Base-by-base conservation (phyloP, 2,329 filamentous ascomycete species). In the Sporothrix variecibatus region DNA sequence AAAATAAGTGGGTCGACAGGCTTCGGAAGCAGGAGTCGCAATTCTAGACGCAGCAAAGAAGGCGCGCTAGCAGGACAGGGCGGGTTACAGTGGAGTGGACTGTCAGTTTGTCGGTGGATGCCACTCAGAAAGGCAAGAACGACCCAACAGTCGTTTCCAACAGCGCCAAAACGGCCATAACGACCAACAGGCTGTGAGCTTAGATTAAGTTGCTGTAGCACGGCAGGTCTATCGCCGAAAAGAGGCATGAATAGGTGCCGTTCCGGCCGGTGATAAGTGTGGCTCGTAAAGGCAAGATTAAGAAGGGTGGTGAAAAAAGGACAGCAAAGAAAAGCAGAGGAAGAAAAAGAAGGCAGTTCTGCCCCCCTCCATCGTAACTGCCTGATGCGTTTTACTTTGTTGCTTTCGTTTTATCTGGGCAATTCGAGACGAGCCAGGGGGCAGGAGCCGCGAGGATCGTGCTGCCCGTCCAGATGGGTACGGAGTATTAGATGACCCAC, bases 211-310 rank as follows among this genome's bases (percentile, higher is more conserved):
- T 12, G 62, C 7, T 53, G 43, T 26, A 60, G 49, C 15, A 23
- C 15, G 12, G 28, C 34, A 38, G 58, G 5, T 31, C 38, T n/a
- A n/a, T 40, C 40, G 73, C 73, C 73, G 73, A 72, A 74, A 74
- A 23, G 56, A 71, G 68, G 40, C 38, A 20, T 74, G 46, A 72
- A 74, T 74, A 74, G 73, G 60, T 67, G 31, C 72, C 58, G 31
- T 71, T 73, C 67, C 67, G 67, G 72, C 7, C n/a, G 56, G 12
- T 12, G 4, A 26, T 7, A 46, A 20, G 43, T 46, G 43, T 20
- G 11, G 9, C 43, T 46, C 43, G 15, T 46, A 46, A 46, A 46
- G 43, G 12, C 40, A 9, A 2, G 12, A 43, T 43, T 3, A 43
- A 43, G 40, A 43, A 17, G 17, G 15, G 34, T 31, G 15, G 5